Base-by-base conservation (phyloP, 2,329 filamentous ascomycete species). In the Stylonectria norvegica region DNA sequence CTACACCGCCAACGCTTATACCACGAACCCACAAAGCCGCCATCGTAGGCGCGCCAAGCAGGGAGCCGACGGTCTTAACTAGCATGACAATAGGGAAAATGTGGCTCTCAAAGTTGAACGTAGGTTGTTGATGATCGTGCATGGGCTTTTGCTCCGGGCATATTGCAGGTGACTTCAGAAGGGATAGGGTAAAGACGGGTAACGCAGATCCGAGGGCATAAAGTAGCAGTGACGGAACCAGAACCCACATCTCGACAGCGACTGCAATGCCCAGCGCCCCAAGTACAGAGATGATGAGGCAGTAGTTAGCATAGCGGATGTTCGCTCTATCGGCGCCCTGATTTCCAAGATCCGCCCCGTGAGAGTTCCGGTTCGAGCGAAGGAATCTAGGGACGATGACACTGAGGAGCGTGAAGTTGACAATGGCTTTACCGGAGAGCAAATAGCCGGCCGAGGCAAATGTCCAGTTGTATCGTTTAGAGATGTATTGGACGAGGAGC, bases 31-130 rank as follows among this genome's bases (percentile, higher is more conserved):
- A 75, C 3, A 72, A 38, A 1, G 59, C 44, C 3, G 70, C 69
- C 70, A 75, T 74, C 7, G 70, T 48, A 1, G 70, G 69, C 2
- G 70, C 70, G 0, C 72, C 72, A 0, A 75, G 41, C 8, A 75
- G 58, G 5, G 71, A 71, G 4, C 71, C 72, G 0, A 69, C 56
- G 0, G 71, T 72, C 55, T 72, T 71, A 2, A 72, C 62, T 49
- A 75, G 60, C 70, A 75, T 75, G 11, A 72, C 70, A n/a, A 75
- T 65, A 2, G 72, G 70, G 41, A 74, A 74, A 2, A 73, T 58
- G 20, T 70, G 69, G 4, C 60, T 62, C 19, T 71, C 66, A 0
- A 61, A 51, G 11, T 65, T 60, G 0, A 28, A 10, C 8, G 9
- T 40, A 38, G 27, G 23, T 14, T 42, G 32, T 6, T 15, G 4